These are phyloP conservation scores for Artemisia argyi DNA, from an alignment of 129 eudicot species.

Conservation along the genomic window DNA sequence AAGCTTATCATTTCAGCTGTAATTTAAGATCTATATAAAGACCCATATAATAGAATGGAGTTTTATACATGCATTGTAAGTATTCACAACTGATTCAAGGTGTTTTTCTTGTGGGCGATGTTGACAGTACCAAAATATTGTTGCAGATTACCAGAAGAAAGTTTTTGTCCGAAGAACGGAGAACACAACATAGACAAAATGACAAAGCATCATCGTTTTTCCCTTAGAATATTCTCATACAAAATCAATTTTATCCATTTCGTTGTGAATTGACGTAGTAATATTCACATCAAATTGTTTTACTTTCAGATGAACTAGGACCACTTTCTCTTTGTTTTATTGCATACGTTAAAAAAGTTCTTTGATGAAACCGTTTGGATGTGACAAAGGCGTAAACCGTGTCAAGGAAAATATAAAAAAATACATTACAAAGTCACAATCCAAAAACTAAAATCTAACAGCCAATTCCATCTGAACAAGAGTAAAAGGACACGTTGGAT, in stretches of 20 bases:
- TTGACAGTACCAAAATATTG: too few relatives aligned
- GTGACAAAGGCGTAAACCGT: conserved; percentile 3
- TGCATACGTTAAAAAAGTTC: background rate
- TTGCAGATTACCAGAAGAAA: too few relatives aligned
- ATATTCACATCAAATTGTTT: background rate
- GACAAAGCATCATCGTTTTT: background rate
- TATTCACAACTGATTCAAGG: too few relatives aligned
- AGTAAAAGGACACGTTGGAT: background rate
- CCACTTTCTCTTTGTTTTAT: background rate
- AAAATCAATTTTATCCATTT: background rate
- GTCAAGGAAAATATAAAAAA: background rate
- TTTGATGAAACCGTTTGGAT: background rate
- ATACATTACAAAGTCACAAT: background rate
- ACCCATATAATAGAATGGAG: too few relatives aligned
- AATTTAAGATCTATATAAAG: too few relatives aligned
- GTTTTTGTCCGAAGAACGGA: background rate
- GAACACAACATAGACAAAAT: background rate
- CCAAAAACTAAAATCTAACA: background rate
- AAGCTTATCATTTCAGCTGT: too few relatives aligned
- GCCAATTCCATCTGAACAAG: background rate
- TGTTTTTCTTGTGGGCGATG: too few relatives aligned
- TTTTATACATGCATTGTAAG: too few relatives aligned
- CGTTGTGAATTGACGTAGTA: background rate
- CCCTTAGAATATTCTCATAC: background rate
- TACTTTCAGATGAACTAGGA: background rate